Base-by-base conservation (phyloP, 106 monocot species). In the Vanilla planifolia region DNA sequence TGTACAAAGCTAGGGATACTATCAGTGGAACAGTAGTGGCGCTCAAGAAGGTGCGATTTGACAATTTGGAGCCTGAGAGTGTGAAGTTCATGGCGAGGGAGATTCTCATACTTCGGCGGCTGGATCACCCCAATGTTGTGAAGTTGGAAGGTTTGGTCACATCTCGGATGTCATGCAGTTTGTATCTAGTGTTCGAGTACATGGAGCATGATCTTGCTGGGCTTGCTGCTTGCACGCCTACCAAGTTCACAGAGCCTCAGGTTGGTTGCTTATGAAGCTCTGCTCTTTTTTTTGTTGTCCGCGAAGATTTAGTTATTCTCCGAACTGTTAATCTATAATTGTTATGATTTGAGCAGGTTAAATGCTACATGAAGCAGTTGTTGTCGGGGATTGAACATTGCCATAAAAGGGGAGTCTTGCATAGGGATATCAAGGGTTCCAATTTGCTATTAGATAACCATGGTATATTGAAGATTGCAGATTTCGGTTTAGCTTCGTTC, bases 11-110 rank as follows among this genome's bases (percentile, higher is more conserved):
- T 8, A 67, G 84, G 41, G 84, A 84, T 57, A 62, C 32, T 8
- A 27, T 64, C 19, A 76, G 64, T 14, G 79, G 72, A n/a, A 70
- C 75, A 60, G 73, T 84, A 23, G 82, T 84, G 40, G 84, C 84
- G 2, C 20, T 84, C 43, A 84, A 84, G 79, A 84, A 84, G 72
- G 84, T 84, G 11, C 36, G 84, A n/a, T 84, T 84, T 35, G 84
- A 84, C 51, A 84, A 73, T 53, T 44, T 79, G 64, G 84, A 84
- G 75, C 84, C 75, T 2, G 84, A 84, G 67, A 79, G 75, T 46
- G 79, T 84, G 43, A 73, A 77, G 33, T 84, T 84, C 41, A 84
- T 84, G 84, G 79, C 84, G 1, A 42, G 84, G 33, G 84, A 84
- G 64, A 84, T 84, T 59, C 60, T 76, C 13, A 79, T 84, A 14